Conservation (phyloP, 129 eudicot genomes). For the Saussurea involucrata region DNA sequence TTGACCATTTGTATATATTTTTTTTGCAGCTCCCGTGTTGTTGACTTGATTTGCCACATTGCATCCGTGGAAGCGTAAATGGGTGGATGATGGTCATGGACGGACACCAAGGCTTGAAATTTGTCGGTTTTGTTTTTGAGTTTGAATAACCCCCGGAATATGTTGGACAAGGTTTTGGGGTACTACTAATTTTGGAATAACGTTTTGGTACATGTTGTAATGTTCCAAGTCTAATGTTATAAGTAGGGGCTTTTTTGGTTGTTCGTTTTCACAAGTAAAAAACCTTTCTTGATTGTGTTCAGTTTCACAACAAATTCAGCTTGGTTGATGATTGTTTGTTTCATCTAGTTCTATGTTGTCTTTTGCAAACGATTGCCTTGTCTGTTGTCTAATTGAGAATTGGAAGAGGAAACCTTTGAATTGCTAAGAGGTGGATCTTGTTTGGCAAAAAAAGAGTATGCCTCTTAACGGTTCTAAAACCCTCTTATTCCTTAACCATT, state of each 20-base stretch:
- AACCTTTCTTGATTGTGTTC: constrained; percentile 1
- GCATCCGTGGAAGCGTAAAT: constrained; percentile 50
- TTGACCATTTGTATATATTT: not conserved
- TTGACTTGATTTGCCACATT: constrained; percentile 80
- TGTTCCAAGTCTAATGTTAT: constrained; percentile 13
- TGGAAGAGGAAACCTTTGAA: too few relatives aligned
- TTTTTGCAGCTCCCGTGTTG: constrained; percentile 70
- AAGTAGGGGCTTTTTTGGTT: constrained; percentile 19
- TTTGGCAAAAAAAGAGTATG: too few relatives aligned
- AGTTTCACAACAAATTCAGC: constrained; percentile 1
- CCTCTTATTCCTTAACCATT: too few relatives aligned
- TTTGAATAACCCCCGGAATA: constrained; percentile 28
- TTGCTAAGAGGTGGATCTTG: too few relatives aligned
- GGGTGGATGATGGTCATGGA: not conserved
- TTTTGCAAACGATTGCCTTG: not conserved
- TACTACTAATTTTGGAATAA: constrained; percentile 32
- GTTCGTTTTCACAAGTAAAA: not conserved
- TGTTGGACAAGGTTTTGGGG: constrained; percentile 25
- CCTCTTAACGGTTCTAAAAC: too few relatives aligned
- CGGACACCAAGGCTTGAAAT: not conserved
- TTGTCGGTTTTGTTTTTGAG: constrained; percentile 17
- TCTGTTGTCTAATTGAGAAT: too few relatives aligned
- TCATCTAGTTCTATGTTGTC: not conserved
- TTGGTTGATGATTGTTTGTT: constrained; percentile 4
- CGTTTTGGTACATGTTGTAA: constrained; percentile 25